Evolutionary conservation across 2,329 filamentous ascomycete species (phyloP).

Genomic region (Curvularia spicifera): DNA sequence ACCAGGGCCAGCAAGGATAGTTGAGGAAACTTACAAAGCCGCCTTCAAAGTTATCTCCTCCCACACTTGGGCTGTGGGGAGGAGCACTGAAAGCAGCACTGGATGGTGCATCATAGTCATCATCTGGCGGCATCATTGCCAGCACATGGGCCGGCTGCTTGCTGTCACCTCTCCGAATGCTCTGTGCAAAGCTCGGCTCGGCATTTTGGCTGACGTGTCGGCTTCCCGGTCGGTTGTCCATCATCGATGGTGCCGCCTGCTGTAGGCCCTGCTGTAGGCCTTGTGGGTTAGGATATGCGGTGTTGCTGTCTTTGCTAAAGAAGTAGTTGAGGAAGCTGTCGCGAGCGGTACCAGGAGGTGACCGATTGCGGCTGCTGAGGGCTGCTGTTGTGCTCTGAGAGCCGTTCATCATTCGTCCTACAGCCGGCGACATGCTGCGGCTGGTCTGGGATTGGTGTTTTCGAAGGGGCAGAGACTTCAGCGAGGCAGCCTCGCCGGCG

Average conservation of each 20-base stretch:
- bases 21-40: constrained; percentile 64
- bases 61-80: constrained; percentile 15
- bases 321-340: constrained; percentile 99
- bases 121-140: constrained; percentile 51
- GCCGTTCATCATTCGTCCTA: constrained; percentile 70
- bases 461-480: constrained; percentile 65
- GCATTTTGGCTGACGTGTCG: constrained; percentile 79
- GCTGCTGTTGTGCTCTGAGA: constrained; percentile 63
- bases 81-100: constrained; percentile 35
- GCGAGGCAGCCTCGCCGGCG: constrained; percentile 59
- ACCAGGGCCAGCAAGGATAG: not conserved
- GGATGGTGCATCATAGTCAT: constrained; percentile 50
- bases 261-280: constrained; percentile 32
- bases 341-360: constrained; percentile 67
- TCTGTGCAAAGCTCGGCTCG: constrained; percentile 84
- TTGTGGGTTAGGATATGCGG: constrained; percentile 48
- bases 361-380: constrained; percentile 68
- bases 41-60: constrained; percentile 50
- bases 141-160: constrained; percentile 56
- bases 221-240: constrained; percentile 51
- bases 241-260: constrained; percentile 51
- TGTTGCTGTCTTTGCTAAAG: constrained; percentile 88
- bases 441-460: constrained; percentile 66
- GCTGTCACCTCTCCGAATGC: constrained; percentile 73
- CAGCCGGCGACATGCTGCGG: constrained; percentile 82